Evolutionary conservation across 768 basidiomycete genomes (phyloP).

Genomic region (Rhizopogon vesiculosus): DNA sequence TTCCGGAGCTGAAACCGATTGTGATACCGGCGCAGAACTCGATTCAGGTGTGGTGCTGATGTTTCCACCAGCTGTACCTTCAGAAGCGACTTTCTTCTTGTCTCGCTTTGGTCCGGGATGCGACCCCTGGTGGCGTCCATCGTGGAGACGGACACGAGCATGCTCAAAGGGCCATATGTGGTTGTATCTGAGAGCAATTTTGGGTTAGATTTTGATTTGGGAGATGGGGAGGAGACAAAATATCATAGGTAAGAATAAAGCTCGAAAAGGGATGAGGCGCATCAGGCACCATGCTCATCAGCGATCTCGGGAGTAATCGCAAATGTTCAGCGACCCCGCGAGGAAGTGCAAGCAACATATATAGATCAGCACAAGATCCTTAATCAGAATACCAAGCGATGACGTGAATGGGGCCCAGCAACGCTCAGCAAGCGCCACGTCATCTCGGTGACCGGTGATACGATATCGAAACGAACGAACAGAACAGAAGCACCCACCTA

Average conservation of each 20-base stretch:
- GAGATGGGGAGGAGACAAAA: neutral
- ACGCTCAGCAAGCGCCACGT: neutral
- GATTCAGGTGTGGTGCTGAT: neutral
- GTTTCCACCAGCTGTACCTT: neutral
- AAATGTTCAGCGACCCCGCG: too few relatives aligned
- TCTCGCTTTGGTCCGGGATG: constrained; percentile 17
- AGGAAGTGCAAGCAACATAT: too few relatives aligned
- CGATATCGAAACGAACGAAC: neutral
- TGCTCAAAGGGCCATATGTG: constrained; percentile 99
- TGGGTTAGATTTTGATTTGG: neutral
- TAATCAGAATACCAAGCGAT: neutral
- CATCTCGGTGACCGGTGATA: neutral
- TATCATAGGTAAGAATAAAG: too few relatives aligned
- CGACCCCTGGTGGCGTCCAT: constrained; percentile 29
- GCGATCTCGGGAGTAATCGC: too few relatives aligned
- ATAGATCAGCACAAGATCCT: neutral
- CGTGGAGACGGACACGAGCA: constrained; percentile 73
- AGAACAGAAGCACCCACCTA: constrained; percentile 42
- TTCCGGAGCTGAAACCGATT: neutral
- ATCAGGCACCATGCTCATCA: too few relatives aligned
- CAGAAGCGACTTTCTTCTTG: constrained; percentile 9
- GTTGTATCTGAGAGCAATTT: constrained; percentile 59
- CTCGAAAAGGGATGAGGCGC: neutral
- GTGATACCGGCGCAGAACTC: neutral
- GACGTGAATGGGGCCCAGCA: neutral